Base-by-base conservation (phyloP, 1,284 basidiomycete genomes). In the Puccinia sorghi region DNA sequence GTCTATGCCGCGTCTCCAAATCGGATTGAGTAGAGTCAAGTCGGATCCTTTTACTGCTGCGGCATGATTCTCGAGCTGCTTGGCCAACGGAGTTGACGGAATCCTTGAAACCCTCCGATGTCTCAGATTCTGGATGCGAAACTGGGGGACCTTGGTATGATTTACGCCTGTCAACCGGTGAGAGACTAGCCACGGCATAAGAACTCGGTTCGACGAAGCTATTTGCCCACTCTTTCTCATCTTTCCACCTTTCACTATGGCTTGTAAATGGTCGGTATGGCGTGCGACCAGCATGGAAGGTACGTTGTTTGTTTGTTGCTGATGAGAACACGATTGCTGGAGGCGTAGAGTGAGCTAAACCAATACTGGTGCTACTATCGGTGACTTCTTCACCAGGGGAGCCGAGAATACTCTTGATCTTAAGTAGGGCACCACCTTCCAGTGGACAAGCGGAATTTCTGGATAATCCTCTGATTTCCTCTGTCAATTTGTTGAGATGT, bases 401-500 rank as follows among this genome's bases (percentile, higher is more conserved):
- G n/a, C 76, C 76, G 12, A 79, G 56, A 6, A 79, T 46, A 54
- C 59, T 70, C 39, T 79, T 69, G 32, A 78, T 71, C 39, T 78
- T 78, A 15, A 70, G 43, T 39, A 61, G 69, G n/a, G 54, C 48
- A 72, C 66, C 39, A 67, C 25, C 22, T 7, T 41, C 27, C 25
- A 48, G 46, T 22, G n/a, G 50, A 61, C 13, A 20, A 20, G 48
- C 39, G 5, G 52, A 56, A n/a, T 64, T 52, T 8, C 46, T 54
- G 50, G 77, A 79, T 43, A 82, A 79, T 46, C 73, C 79, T 71
- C 83, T 83, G 52, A 85, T 82, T 64, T 84, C 93, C 82, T 96
- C 93, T 1, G 94, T 92, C 84, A 97, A 88, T 0, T 92, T 93
- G 1, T 92, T 93, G 67, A 97, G 89, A 84, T 96, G 93, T 59